phyloP scores from a whole-genome alignment of 176 grass and related monocot species.

The Oryza rufipogon region DNA sequence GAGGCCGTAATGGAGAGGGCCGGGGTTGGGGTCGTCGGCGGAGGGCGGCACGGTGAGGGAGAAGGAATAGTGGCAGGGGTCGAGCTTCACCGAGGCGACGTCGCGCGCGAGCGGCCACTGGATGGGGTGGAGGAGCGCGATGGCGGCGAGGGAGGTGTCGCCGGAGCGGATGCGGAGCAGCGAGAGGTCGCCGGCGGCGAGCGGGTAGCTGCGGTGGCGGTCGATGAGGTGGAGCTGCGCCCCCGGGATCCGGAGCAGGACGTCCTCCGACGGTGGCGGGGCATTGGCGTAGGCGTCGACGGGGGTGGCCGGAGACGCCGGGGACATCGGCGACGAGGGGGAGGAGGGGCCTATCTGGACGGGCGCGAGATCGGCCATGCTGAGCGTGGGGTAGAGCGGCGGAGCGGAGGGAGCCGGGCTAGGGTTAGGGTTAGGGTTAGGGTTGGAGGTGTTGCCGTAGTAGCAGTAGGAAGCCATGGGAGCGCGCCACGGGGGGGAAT shows the following conservation, averaged over 20 bases:
- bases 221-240: constrained; percentile 79
- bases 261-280: constrained; percentile 43
- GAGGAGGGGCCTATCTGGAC: constrained; percentile 31
- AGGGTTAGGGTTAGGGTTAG: constrained; percentile 21
- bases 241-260: constrained; percentile 52
- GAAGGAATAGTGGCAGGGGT: constrained; percentile 78
- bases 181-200: constrained; percentile 67
- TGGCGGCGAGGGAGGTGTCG: constrained; percentile 60
- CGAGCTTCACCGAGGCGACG: constrained; percentile 73
- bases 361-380: constrained; percentile 59
- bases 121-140: constrained; percentile 45
- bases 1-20: constrained; percentile 72
- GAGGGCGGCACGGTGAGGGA: constrained; percentile 67
- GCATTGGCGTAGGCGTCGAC: not conserved
- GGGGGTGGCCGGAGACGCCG: constrained; percentile 24
- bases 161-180: constrained; percentile 72
- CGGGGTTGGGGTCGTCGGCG: constrained; percentile 43
- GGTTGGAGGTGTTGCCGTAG: not conserved
- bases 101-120: constrained; percentile 83
- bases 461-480: constrained; percentile 35
- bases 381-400: constrained; percentile 64
- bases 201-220: constrained; percentile 62
- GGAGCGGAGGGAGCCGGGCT: constrained; percentile 50
- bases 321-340: not conserved
- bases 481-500: not conserved